A percentile compares a stretch with the other conserved stretches of the same genome.
These are phyloP conservation scores for Tuber melanosporum DNA, from an alignment of 495 filamentous ascomycete genomes.

Conservation along the genomic window DNA sequence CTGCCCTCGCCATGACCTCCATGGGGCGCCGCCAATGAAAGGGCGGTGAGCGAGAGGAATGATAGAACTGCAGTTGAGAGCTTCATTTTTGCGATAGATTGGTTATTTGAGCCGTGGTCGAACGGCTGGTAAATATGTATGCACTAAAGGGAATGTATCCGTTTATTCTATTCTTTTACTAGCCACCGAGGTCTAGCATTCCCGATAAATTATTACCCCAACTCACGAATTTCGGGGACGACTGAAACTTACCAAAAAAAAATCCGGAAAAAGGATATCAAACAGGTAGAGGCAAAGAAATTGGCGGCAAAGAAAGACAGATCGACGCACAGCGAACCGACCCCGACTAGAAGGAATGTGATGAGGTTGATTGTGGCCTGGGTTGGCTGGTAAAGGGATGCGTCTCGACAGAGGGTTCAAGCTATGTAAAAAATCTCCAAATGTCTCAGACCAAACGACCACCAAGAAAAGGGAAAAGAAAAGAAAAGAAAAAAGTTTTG, in stretches of 20 bases:
- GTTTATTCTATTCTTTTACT: background rate
- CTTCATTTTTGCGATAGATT: slow-evolving; percentile 14
- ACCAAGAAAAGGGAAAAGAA: background rate
- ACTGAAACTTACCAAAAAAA: background rate
- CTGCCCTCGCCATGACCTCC: background rate
- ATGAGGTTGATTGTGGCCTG: background rate
- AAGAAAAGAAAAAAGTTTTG: background rate
- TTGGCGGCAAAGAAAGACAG: background rate
- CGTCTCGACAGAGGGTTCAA: background rate
- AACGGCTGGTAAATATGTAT: background rate
- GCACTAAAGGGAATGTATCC: background rate
- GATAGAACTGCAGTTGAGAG: slow-evolving; percentile 22
- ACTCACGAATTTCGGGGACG: background rate
- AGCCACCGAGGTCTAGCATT: background rate
- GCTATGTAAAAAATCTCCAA: background rate
- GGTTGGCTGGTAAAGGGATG: background rate
- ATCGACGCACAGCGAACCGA: background rate
- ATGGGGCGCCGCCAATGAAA: slow-evolving; percentile 28
- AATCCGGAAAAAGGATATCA: background rate
- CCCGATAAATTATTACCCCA: background rate
- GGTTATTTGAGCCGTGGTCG: background rate
- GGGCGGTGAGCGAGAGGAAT: slow-evolving; percentile 15
- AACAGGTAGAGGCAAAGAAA: background rate
- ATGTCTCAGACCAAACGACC: background rate
- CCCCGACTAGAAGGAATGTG: background rate